Base-by-base conservation (phyloP, 129 eudicot genomes). In the Kitagawia praeruptora region DNA sequence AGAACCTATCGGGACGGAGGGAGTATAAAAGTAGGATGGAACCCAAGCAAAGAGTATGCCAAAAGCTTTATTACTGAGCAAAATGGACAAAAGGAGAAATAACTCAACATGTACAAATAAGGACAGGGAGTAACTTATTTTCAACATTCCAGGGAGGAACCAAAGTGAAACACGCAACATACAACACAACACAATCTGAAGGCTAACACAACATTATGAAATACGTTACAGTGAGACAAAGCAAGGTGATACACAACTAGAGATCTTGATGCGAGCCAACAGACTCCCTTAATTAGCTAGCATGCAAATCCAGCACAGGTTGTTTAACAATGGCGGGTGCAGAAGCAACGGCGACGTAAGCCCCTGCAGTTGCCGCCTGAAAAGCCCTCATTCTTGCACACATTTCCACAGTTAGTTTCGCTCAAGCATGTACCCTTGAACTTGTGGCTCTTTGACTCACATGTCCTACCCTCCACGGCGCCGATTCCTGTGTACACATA, bases 331-430 rank as follows among this genome's bases (percentile, higher is more conserved):
- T 77, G 89, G 70, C 84, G 86, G 47, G 83, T 79, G 86, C 98
- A 93, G 85, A 83, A 91, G 83, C 98, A 93, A 13, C 97, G 93
- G 74, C 92, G 90, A 10, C 93, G 89, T 81, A 91, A 38, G 7
- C 97, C 98, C 42, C 89, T 84, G 87, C 98, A 93, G 23, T 82
- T 77, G 56, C 98, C 98, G 46, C 90, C 83, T 18, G 56, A 61
- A 78, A 93, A 93, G 49, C 97, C 94, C 80, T 93, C 98, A 10
- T 77, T 77, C 73, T 80, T 84, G 88, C 98, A 93, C 31, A 93
- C 94, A 48, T 84, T 77, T 16, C 74, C 95, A 72, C 98, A 93
- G 74, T 91, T 93, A 78, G 80, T 41, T 47, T 75, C 47, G 34
- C 91, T 89, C 76, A 88, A 28, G 28, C 98, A 93, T 8, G 83